phyloP scores from a whole-genome alignment of 1,284 basidiomycete species.

The Apiotrichum brassicae region DNA sequence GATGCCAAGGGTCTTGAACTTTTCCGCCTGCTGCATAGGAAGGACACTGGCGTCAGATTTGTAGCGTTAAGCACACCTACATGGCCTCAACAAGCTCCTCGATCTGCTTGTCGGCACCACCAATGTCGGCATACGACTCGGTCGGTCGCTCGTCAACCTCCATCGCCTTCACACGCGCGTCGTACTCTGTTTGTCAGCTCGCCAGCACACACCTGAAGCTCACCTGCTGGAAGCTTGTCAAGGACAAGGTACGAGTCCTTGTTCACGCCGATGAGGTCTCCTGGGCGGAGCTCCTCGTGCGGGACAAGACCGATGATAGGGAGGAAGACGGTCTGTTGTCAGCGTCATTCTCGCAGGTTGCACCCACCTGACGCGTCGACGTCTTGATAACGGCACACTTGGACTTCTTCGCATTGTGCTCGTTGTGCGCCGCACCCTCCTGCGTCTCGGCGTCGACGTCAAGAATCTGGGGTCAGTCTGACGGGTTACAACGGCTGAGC shows the following conservation, averaged over 20 bases:
- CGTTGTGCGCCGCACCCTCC: slow-evolving; percentile 86
- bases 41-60: slow-evolving; percentile 50
- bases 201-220: slow-evolving; percentile 1
- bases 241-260: slow-evolving; percentile 99
- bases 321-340: slow-evolving; percentile 80
- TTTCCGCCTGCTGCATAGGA: slow-evolving; percentile 73
- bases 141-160: slow-evolving; percentile 80
- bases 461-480: slow-evolving; percentile 60
- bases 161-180: slow-evolving; percentile 81
- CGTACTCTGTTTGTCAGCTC: slow-evolving; percentile 55
- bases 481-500: too few species aligned
- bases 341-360: not conserved
- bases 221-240: slow-evolving; percentile 64
- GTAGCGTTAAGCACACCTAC: slow-evolving; percentile 22
- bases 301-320: slow-evolving; percentile 96
- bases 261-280: slow-evolving; percentile 96
- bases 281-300: slow-evolving; percentile 76
- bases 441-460: slow-evolving; percentile 92
- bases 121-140: slow-evolving; percentile 80
- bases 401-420: slow-evolving; percentile 88
- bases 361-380: slow-evolving; percentile 70
- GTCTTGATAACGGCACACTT: slow-evolving; percentile 99
- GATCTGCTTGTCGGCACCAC: slow-evolving; percentile 74
- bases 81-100: slow-evolving; percentile 75
- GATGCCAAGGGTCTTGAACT: slow-evolving; percentile 75